These are phyloP conservation scores for Trichoderma hamatum DNA, from an alignment of 2,329 filamentous ascomycete species.

Conservation along the genomic window DNA sequence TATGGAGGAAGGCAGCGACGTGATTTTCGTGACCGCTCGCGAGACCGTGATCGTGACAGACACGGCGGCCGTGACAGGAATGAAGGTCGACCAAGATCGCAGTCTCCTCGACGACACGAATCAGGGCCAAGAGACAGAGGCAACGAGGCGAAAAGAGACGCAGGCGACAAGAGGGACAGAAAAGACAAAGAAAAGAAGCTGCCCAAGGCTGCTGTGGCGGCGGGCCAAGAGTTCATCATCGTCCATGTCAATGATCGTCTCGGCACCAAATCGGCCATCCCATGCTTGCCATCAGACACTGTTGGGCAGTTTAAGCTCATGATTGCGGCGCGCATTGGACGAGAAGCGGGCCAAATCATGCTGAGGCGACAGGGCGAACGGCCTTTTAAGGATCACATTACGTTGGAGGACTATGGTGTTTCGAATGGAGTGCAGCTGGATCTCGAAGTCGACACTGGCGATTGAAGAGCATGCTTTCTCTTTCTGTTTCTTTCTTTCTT, in stretches of 20 bases:
- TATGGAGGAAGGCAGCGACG: slow-evolving; percentile 42
- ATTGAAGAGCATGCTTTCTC: slow-evolving; percentile 44
- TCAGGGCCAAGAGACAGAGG: slow-evolving; percentile 41
- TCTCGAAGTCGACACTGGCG: slow-evolving; percentile 63
- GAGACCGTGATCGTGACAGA: slow-evolving; percentile 40
- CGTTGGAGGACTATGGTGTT: slow-evolving; percentile 89
- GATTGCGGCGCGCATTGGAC: slow-evolving; percentile 85
- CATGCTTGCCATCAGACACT: slow-evolving; percentile 81
- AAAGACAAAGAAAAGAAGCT: slow-evolving; percentile 37
- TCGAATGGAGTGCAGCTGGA: slow-evolving; percentile 80
- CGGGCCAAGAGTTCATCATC: slow-evolving; percentile 82
- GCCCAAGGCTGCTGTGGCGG: slow-evolving; percentile 34
- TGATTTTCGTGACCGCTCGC: slow-evolving; percentile 50
- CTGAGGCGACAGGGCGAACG: slow-evolving; percentile 89
- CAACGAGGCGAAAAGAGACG: slow-evolving; percentile 45
- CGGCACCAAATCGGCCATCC: slow-evolving; percentile 92
- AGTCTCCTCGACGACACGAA: slow-evolving; percentile 32
- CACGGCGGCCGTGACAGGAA: slow-evolving; percentile 38
- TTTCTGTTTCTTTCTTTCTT: background rate
- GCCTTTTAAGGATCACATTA: slow-evolving; percentile 90
- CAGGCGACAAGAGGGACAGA: slow-evolving; percentile 46
- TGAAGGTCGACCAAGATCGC: slow-evolving; percentile 29
- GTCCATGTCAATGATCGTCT: slow-evolving; percentile 94
- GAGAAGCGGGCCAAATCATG: slow-evolving; percentile 88
- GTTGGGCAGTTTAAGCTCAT: slow-evolving; percentile 88